Conservation (phyloP, 805 yeast genomes). For the Metschnikowia anglica region DNA sequence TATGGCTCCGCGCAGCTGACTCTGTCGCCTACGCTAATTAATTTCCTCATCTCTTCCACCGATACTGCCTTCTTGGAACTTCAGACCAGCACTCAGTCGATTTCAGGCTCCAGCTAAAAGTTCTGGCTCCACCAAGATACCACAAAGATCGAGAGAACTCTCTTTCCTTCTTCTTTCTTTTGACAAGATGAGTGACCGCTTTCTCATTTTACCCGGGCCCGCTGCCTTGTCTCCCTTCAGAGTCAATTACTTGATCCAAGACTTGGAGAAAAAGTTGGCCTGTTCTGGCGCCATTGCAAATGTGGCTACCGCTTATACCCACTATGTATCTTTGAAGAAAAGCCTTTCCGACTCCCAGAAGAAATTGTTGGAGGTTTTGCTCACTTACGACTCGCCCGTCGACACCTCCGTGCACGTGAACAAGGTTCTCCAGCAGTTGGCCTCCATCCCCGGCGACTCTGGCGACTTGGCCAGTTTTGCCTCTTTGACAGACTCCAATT, state of each 20-base stretch:
- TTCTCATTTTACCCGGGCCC: conserved; percentile 74
- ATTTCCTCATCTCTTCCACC: neutral
- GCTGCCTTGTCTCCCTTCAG: conserved; percentile 86
- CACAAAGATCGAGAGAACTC: neutral
- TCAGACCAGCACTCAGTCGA: neutral
- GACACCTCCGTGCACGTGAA: conserved; percentile 51
- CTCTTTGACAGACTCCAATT: conserved; percentile 18
- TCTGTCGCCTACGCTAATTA: neutral
- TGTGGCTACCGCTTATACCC: conserved; percentile 74
- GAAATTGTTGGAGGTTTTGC: conserved; percentile 55
- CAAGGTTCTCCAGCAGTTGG: conserved; percentile 36
- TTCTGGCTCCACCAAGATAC: neutral
- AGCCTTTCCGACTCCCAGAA: conserved; percentile 41
- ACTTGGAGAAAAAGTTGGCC: conserved; percentile 69
- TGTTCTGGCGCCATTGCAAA: conserved; percentile 60
- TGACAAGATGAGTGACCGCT: conserved; percentile 22
- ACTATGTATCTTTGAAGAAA: conserved; percentile 64
- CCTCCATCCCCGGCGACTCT: conserved; percentile 29
- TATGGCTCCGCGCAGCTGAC: neutral
- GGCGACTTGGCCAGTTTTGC: conserved; percentile 11
- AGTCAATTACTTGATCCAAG: conserved; percentile 67
- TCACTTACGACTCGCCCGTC: conserved; percentile 71
- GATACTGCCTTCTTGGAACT: too few relatives aligned
- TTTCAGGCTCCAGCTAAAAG: conserved; percentile 6
- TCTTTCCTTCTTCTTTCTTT: conserved; percentile 1